Evolutionary conservation across 805 yeast species (phyloP), one percentile per base, ranked within the genome.

Genomic region (Wickerhamomyces chambardii): DNA sequence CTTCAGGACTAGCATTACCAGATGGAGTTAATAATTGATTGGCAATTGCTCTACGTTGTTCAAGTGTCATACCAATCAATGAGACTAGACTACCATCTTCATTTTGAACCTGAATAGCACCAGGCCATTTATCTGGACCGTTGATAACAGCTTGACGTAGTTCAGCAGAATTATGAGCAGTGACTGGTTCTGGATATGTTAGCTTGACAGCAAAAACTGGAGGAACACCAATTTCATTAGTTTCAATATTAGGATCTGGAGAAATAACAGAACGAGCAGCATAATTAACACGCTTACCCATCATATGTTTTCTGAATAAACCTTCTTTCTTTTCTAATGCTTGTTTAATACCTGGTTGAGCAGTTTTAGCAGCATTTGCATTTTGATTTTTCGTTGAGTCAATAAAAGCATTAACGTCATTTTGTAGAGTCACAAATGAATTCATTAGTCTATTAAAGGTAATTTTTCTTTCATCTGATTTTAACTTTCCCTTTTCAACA

Each of bases 231-330:
- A 92, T 90, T 63, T 92, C 96, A 56, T 89, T 86, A 12, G 98
- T 94, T 65, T 92, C 98, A 49, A 92, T 72, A 66, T 84, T 92
- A 38, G 99, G 99, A 64, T 92, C 99, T 6, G 97, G 97, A 6
- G 97, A 89, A 63, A 92, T 92, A 51, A 92, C 99, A 9, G 98
- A 90, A 64, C 99, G 86, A 34, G 98, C 98, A 36, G 97, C 96
- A 54, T 85, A 90, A 59, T 92, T 94, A 40, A 92, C 99, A 69
- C 99, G 87, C 70, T 92, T 92, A 58, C 99, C 99, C 99, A 92
- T 92, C 98, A 92, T 92, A 56, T 92, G 95, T 58, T 90, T 92
- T 68, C 99, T 78, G 70, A 92, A 92, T 45, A 90, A 69, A 57
- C 99, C 99, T 63, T 92, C 99, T 59, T 92, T 92, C 78, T 92